These are phyloP conservation scores for Kwoniella heveanensis DNA, from an alignment of 768 basidiomycete species.

Conservation along the genomic window DNA sequence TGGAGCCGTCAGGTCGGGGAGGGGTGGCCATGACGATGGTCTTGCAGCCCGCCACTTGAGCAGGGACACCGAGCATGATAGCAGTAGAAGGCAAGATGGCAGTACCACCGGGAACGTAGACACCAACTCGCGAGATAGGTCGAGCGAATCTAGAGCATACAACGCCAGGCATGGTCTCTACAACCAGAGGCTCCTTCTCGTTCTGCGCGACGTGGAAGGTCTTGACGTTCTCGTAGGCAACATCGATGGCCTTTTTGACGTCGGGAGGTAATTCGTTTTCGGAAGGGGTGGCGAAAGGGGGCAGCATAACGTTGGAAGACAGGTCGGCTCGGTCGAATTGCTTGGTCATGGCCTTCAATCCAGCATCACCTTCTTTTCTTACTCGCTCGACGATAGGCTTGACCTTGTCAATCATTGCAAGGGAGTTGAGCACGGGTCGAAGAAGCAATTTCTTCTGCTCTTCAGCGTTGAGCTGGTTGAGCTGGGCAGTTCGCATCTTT, in stretches of 20 bases:
- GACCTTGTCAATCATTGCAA: slow-evolving; percentile 89
- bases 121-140: slow-evolving; percentile 90
- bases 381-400: slow-evolving; percentile 91
- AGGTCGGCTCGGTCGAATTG: slow-evolving; percentile 87
- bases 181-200: slow-evolving; percentile 68
- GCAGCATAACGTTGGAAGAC: slow-evolving; percentile 68
- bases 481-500: slow-evolving; percentile 73
- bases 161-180: slow-evolving; percentile 98
- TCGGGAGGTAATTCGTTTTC: slow-evolving; percentile 55
- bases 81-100: slow-evolving; percentile 95
- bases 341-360: slow-evolving; percentile 82
- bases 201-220: slow-evolving; percentile 89
- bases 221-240: slow-evolving; percentile 85
- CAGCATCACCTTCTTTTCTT: slow-evolving; percentile 77
- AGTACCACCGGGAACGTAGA: slow-evolving; percentile 97
- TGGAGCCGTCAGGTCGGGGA: slow-evolving; percentile 85
- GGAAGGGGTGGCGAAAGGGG: slow-evolving; percentile 72
- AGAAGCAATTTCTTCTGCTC: slow-evolving; percentile 73
- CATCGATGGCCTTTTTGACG: slow-evolving; percentile 80
- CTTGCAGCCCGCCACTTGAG: slow-evolving; percentile 92
- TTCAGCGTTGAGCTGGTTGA: slow-evolving; percentile 58
- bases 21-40: slow-evolving; percentile 93
- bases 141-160: slow-evolving; percentile 92
- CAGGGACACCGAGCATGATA: slow-evolving; percentile 95
- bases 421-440: slow-evolving; percentile 81